Evolutionary conservation across 192 early-diverging fungal genomes (phyloP), one percentile per base, ranked within the genome.

Genomic region (Borealophlyctis nickersoniae): DNA sequence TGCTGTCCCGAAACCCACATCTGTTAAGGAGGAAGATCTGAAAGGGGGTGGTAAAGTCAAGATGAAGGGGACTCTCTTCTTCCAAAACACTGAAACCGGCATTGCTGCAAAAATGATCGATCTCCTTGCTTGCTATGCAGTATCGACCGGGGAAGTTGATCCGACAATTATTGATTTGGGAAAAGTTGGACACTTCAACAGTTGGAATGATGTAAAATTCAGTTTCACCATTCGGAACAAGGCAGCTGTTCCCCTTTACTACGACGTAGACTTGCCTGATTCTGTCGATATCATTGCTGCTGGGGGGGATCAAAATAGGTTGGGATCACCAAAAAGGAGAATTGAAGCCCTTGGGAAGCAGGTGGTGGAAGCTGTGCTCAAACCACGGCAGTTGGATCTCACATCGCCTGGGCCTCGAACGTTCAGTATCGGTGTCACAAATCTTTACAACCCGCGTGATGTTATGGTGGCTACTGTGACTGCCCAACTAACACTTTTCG

Each of bases 161-260:
- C 75, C 77, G 2, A 56, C 64, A 5, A 50, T 68, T 13, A 66
- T 91, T 22, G 84, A 94, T 57, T 55, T 94, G 13, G 92, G 92
- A 1, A 90, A 89, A 66, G 84, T 92, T 49, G 89, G 91, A 3
- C 83, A 91, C 60, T 74, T 78, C 24, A 91, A 87, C 67, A 82
- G 81, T 9, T 92, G 88, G 89, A 71, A 81, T 28, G 76, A 80
- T 9, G 79, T 78, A 13, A 62, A 63, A 48, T 81, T 91, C 55
- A 60, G 72, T 19, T 88, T 92, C 66, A 68, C 78, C 5, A 57
- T 92, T 11, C 68, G 75, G 4, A 94, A 94, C 63, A 27, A 73
- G 1, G 77, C 89, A 1, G 85, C 87, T 28, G 81, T 88, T 33
- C 79, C 83, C 4, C 62, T 90, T 9, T 60, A 65, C 4, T 92